Percentiles rank a stretch among this genome's conserved stretches.
Conservation (phyloP, 2,329 filamentous ascomycete genomes). For the Lachnellula hyalina region DNA sequence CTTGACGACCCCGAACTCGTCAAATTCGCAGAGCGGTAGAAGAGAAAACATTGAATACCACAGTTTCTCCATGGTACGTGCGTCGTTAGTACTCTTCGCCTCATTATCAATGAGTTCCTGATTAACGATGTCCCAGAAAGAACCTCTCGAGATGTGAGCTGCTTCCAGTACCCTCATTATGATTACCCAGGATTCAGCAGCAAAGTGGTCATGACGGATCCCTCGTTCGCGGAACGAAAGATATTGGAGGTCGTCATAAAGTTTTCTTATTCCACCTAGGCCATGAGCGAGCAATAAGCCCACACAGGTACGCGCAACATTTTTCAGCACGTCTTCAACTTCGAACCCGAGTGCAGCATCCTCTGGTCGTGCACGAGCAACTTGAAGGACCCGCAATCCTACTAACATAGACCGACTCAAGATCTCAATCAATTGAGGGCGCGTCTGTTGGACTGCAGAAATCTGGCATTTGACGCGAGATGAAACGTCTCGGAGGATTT, state of each 20-base stretch:
- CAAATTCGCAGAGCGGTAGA: constrained; percentile 56
- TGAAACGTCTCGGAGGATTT: constrained; percentile 26
- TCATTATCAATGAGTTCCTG: constrained; percentile 36
- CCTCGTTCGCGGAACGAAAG: constrained; percentile 44
- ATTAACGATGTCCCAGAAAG: constrained; percentile 58
- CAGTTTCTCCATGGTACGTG: constrained; percentile 45
- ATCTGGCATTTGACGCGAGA: neutral
- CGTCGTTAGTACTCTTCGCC: constrained; percentile 36
- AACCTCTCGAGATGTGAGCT: constrained; percentile 44
- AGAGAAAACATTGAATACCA: constrained; percentile 58
- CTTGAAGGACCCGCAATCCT: constrained; percentile 35
- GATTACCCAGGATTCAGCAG: constrained; percentile 52
- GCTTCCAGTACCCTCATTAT: constrained; percentile 49
- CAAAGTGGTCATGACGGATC: constrained; percentile 42
- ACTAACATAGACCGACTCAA: constrained; percentile 31
- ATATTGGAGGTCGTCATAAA: constrained; percentile 46
- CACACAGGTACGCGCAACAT: constrained; percentile 36
- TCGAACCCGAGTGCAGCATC: constrained; percentile 27
- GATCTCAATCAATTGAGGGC: constrained; percentile 13
- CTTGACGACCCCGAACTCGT: constrained; percentile 46
- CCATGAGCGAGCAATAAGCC: constrained; percentile 39
- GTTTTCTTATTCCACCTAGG: constrained; percentile 37
- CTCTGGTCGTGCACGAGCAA: constrained; percentile 33
- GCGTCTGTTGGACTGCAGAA: neutral
- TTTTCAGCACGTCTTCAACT: constrained; percentile 45